Evolutionary conservation across 2,329 filamentous ascomycete species (phyloP).

Genomic region (Aspergillus melleus): DNA sequence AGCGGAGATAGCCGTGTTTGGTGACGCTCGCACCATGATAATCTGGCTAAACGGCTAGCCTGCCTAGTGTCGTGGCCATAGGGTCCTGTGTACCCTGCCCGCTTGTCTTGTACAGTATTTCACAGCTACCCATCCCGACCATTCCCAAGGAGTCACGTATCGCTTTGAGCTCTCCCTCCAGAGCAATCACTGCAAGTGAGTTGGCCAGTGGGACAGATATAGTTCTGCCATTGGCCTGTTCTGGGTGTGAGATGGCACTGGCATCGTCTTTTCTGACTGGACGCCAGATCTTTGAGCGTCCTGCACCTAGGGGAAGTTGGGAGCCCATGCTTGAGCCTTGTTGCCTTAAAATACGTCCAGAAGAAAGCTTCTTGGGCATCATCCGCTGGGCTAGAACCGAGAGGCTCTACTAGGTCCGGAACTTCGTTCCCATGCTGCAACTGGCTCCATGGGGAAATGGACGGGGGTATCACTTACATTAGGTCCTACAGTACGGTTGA

Average conservation of each 20-base stretch:
- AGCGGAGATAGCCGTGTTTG: neutral
- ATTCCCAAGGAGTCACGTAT: conserved; percentile 1
- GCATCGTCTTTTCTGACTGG: neutral
- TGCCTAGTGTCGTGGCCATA: neutral
- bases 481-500: neutral
- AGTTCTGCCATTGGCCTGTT: neutral
- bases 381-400: neutral
- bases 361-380: conserved; percentile 3
- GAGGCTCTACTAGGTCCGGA: neutral
- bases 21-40: neutral
- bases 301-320: neutral
- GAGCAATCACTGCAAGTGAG: conserved; percentile 4
- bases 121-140: neutral
- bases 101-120: neutral
- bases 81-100: neutral
- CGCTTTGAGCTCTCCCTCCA: neutral
- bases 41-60: neutral
- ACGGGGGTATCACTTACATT: neutral
- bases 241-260: neutral
- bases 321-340: neutral
- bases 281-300: neutral
- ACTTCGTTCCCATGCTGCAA: neutral
- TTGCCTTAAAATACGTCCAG: neutral
- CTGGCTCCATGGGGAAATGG: neutral
- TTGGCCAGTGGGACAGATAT: conserved; percentile 1